These are phyloP conservation scores for Aegilops longissima DNA, from an alignment of 176 grass and related monocot genomes.

Conservation along the genomic window DNA sequence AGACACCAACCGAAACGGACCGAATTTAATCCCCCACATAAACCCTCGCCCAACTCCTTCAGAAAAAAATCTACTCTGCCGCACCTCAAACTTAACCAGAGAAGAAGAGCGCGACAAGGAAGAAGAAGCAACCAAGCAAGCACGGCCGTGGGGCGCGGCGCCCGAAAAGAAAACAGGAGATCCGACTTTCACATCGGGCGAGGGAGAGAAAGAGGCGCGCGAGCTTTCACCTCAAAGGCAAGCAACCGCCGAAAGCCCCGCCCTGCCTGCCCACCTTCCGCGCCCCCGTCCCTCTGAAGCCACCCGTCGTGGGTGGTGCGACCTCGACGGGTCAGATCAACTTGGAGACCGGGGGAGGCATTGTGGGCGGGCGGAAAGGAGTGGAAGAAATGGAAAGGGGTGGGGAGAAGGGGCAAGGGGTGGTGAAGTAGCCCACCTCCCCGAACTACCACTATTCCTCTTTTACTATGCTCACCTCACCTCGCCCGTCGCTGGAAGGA, in stretches of 20 bases:
- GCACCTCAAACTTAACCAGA: not conserved
- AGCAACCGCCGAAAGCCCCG: constrained; percentile 33
- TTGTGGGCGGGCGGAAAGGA: constrained; percentile 6
- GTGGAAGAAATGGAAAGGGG: not conserved
- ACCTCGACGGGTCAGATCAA: constrained; percentile 34
- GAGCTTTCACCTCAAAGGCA: constrained; percentile 27
- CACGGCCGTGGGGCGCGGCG: not conserved
- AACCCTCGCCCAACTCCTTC: not conserved
- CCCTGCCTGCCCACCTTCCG: not conserved
- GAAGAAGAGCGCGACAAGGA: not conserved
- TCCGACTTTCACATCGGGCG: constrained; percentile 23
- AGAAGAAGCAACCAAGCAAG: constrained; percentile 11
- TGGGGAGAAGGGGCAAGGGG: not conserved
- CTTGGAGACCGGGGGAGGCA: not conserved
- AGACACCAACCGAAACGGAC: not conserved
- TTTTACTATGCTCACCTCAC: constrained; percentile 20
- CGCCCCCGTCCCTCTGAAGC: constrained; percentile 8
- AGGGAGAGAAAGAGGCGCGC: constrained; percentile 9
- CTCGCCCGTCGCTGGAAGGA: constrained; percentile 5
- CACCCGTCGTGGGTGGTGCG: not conserved
- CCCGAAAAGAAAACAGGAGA: constrained; percentile 4
- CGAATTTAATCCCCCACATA: not conserved
- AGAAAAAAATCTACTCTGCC: not conserved
- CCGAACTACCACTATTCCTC: not conserved
- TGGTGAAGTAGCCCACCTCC: not conserved